phyloP scores from a whole-genome alignment of 2,329 filamentous ascomycete species.

The Remersonia thermophila region DNA sequence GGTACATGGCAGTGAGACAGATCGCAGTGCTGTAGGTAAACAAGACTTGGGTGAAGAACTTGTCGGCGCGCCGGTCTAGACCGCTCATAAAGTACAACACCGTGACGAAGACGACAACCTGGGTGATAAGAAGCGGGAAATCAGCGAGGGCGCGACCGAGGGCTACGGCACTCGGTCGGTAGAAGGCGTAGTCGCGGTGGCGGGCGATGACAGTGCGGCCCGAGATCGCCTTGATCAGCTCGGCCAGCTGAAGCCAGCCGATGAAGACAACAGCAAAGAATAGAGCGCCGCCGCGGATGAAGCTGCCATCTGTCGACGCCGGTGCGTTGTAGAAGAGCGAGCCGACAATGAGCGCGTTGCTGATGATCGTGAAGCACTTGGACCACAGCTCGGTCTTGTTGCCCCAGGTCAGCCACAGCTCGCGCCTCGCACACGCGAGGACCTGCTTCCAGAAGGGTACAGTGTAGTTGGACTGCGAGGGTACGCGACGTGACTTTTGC shows the following conservation, averaged over 20 bases:
- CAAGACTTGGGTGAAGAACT: slow-evolving; percentile 54
- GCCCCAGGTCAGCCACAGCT: slow-evolving; percentile 62
- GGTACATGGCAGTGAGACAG: slow-evolving; percentile 45
- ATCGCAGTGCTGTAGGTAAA: slow-evolving; percentile 48
- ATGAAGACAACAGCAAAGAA: slow-evolving; percentile 44
- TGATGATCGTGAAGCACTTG: slow-evolving; percentile 67
- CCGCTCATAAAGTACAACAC: slow-evolving; percentile 70
- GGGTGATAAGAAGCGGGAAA: slow-evolving; percentile 48
- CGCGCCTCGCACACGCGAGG: slow-evolving; percentile 46
- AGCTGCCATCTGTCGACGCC: slow-evolving; percentile 49
- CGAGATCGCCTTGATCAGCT: slow-evolving; percentile 65
- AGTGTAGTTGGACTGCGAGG: slow-evolving; percentile 45
- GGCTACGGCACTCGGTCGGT: slow-evolving; percentile 42
- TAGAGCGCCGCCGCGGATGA: slow-evolving; percentile 35
- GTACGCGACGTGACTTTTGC: slow-evolving; percentile 33
- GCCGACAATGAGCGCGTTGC: slow-evolving; percentile 62
- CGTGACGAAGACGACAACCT: slow-evolving; percentile 56
- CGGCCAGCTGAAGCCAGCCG: slow-evolving; percentile 58
- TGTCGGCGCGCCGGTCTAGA: slow-evolving; percentile 50
- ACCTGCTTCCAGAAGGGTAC: slow-evolving; percentile 64
- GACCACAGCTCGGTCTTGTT: slow-evolving; percentile 65
- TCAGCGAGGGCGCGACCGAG: slow-evolving; percentile 47
- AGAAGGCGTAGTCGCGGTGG: slow-evolving; percentile 37
- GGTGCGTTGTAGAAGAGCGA: slow-evolving; percentile 64
- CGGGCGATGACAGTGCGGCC: slow-evolving; percentile 48